Conservation (phyloP, 2,329 filamentous ascomycete species). For the Colletotrichum caudatum region DNA sequence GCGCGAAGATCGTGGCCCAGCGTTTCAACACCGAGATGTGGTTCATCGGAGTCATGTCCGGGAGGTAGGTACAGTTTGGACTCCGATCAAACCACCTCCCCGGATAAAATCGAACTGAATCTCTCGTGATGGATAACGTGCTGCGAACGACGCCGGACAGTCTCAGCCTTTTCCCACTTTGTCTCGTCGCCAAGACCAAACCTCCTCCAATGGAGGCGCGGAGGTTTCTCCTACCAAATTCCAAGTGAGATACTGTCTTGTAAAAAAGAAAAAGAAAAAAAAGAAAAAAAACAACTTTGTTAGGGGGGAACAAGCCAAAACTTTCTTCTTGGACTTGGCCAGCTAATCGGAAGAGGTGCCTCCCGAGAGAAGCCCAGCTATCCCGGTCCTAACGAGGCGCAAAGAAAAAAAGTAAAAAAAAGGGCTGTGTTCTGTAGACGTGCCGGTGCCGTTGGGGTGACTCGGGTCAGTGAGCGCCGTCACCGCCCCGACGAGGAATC, state of each 20-base stretch:
- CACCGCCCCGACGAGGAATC: not conserved
- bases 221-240: slow-evolving; percentile 19
- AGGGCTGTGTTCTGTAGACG: not conserved
- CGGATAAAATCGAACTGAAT: too few species aligned
- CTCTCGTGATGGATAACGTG: not conserved
- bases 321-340: not conserved
- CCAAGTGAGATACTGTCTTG: slow-evolving; percentile 9
- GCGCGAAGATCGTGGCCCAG: not conserved
- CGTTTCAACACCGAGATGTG: not conserved
- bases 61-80: not conserved
- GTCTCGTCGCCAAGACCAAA: slow-evolving; percentile 17
- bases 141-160: slow-evolving; percentile 6
- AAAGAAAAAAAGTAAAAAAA: not conserved
- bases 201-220: slow-evolving; percentile 13
- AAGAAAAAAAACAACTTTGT: not conserved
- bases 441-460: not conserved
- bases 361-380: slow-evolving; percentile 18
- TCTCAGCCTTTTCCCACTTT: slow-evolving; percentile 1
- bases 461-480: not conserved
- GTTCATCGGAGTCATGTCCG: not conserved
- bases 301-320: not conserved
- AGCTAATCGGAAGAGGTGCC: slow-evolving; percentile 8
- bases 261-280: not conserved
- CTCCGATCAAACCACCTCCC: not conserved
- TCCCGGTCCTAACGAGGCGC: not conserved